A percentile compares a stretch with the other conserved stretches of the same genome.
These are phyloP conservation scores for Cladorrhinum sp. DNA, from an alignment of 2,329 filamentous ascomycete species.

Conservation along the genomic window DNA sequence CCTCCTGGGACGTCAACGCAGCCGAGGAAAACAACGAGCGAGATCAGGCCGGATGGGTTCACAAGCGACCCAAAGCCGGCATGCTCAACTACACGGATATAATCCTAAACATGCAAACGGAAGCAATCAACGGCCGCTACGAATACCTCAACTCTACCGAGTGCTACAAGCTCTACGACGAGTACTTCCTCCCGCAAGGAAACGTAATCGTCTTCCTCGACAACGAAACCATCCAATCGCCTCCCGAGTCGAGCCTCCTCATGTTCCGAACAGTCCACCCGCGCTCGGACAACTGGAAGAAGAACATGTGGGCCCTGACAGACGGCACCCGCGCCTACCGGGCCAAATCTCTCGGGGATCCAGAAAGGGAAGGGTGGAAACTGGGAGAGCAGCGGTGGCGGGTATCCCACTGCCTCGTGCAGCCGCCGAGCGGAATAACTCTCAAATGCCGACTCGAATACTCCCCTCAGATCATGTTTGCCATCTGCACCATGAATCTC, in stretches of 20 bases:
- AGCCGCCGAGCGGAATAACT: background rate
- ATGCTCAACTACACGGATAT: constrained; percentile 15
- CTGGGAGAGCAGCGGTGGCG: background rate
- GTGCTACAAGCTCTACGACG: constrained; percentile 24
- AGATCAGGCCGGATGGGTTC: constrained; percentile 18
- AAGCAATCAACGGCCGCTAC: background rate
- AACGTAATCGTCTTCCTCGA: constrained; percentile 25
- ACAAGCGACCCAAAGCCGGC: background rate
- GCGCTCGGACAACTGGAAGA: constrained; percentile 26
- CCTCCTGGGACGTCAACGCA: background rate
- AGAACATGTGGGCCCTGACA: constrained; percentile 29
- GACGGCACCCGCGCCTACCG: constrained; percentile 21
- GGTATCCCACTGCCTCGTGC: background rate
- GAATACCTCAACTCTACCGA: constrained; percentile 15
- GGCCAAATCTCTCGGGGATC: background rate
- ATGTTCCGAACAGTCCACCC: constrained; percentile 26
- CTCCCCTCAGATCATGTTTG: constrained; percentile 25
- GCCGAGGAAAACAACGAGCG: background rate
- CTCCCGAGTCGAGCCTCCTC: constrained; percentile 20
- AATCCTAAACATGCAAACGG: constrained; percentile 4
- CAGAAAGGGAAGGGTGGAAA: background rate
- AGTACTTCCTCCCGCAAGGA: constrained; percentile 25
- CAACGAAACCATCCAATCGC: constrained; percentile 18
- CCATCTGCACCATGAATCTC: constrained; percentile 24
- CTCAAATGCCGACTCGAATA: constrained; percentile 27